Percentiles rank a stretch among this genome's conserved stretches.
Evolutionary conservation across 2,329 filamentous ascomycete species (phyloP).

Genomic region (Talaromyces pinophilus): DNA sequence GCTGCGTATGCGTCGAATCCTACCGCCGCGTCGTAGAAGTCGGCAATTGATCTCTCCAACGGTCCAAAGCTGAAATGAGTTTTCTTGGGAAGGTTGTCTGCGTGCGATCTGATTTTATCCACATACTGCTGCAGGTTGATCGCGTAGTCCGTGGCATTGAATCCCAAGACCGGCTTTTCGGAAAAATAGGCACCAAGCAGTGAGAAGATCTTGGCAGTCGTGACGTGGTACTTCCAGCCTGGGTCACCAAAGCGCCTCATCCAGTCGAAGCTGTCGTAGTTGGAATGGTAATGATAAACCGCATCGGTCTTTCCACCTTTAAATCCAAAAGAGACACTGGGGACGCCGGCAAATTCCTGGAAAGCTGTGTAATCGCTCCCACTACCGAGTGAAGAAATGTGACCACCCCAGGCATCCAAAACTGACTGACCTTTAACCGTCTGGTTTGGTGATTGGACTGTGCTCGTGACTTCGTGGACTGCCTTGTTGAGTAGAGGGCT

Average conservation of each 20-base stretch:
- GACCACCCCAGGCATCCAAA: constrained; percentile 64
- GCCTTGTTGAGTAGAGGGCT: constrained; percentile 75
- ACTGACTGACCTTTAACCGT: constrained; percentile 69
- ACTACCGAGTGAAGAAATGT: constrained; percentile 67
- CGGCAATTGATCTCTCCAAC: constrained; percentile 52
- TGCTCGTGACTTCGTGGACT: constrained; percentile 64
- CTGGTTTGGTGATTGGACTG: constrained; percentile 73
- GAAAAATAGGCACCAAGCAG: constrained; percentile 62
- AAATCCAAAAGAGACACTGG: constrained; percentile 67
- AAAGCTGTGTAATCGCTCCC: constrained; percentile 76
- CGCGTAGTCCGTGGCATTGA: constrained; percentile 67
- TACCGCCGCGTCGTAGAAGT: constrained; percentile 52
- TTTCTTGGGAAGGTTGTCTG: constrained; percentile 29
- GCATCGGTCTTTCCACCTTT: constrained; percentile 44
- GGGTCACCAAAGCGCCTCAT: constrained; percentile 76
- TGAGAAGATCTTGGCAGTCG: constrained; percentile 66
- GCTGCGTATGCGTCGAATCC: constrained; percentile 56
- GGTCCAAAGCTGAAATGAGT: constrained; percentile 44
- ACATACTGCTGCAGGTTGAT: constrained; percentile 53
- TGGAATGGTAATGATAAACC: constrained; percentile 75
- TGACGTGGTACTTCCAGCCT: constrained; percentile 59
- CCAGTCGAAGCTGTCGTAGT: constrained; percentile 84
- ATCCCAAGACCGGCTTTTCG: constrained; percentile 63
- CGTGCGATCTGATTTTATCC: constrained; percentile 33
- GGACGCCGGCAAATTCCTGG: constrained; percentile 69